phyloP scores from a whole-genome alignment of 208 protist species.

The Vickermania spadyakhi region DNA sequence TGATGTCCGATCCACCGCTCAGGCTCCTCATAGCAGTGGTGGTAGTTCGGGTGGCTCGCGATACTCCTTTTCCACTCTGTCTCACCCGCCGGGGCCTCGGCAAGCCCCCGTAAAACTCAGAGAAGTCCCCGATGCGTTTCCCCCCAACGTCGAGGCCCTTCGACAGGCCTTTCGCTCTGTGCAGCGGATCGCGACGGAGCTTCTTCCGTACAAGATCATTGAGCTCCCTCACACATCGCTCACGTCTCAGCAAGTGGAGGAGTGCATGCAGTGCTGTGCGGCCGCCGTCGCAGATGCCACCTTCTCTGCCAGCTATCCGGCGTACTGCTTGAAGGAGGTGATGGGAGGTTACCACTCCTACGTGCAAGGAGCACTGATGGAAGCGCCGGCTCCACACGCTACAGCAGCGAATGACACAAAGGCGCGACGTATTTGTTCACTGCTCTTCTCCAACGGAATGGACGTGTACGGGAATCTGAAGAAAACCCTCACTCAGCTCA shows the following conservation, averaged over 20 bases:
- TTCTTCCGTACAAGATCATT: slow-evolving; percentile 26
- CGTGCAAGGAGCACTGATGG: slow-evolving; percentile 56
- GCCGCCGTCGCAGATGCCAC: slow-evolving; percentile 55
- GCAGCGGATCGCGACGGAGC: slow-evolving; percentile 16
- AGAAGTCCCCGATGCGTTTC: slow-evolving; percentile 49
- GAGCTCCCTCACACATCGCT: slow-evolving; percentile 31
- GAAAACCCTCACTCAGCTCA: slow-evolving; percentile 64
- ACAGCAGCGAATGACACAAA: background rate
- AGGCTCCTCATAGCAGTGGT: background rate
- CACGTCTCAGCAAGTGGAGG: slow-evolving; percentile 24
- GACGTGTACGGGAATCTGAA: slow-evolving; percentile 77
- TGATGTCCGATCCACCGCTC: too few relatives aligned
- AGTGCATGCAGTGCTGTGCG: slow-evolving; percentile 53
- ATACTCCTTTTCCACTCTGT: slow-evolving; percentile 3
- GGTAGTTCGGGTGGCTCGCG: background rate
- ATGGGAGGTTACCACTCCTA: slow-evolving; percentile 35
- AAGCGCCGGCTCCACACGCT: background rate
- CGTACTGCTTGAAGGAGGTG: slow-evolving; percentile 66
- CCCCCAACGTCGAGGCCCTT: slow-evolving; percentile 14
- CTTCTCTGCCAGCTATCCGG: slow-evolving; percentile 65
- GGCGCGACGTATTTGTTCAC: slow-evolving; percentile 20
- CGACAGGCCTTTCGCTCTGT: slow-evolving; percentile 14
- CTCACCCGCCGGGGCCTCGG: slow-evolving; percentile 29
- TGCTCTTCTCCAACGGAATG: slow-evolving; percentile 72
- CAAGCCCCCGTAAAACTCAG: slow-evolving; percentile 48